Evolutionary conservation across 2,329 filamentous ascomycete species (phyloP), one percentile per base, ranked within the genome.

Genomic region (Aspergillus sp.): DNA sequence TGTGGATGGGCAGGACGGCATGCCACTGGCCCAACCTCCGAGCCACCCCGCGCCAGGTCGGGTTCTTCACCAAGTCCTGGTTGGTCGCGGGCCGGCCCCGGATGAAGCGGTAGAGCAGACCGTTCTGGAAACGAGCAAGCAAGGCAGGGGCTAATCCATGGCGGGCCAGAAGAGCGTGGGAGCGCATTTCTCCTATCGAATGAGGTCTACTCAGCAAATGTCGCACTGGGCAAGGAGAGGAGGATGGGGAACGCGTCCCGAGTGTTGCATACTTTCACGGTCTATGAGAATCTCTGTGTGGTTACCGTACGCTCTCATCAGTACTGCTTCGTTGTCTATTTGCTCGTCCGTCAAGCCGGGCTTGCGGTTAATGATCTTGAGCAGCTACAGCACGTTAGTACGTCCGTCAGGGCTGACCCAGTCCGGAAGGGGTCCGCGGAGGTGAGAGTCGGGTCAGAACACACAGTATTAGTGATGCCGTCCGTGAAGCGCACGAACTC

Each of bases 221-320:
- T 69, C 60, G 67, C 67, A 62, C 58, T 67, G 66, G 69, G 68
- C 64, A 66, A 56, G 49, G 45, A 16, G 42, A 20, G 45, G 45
- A 23, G 38, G 34, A n/a, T 21, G 31, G 32, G 11, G 16, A 16
- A 19, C 45, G n/a, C 20, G 49, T 45, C 36, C 51, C 47, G 36
- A 58, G 55, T 52, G 29, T 50, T 54, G 82, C 80, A 84, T 86
- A 81, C 93, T 87, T 77, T 96, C 89, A 61, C 94, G 88, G 76
- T 99, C 94, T 75, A 99, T 99, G 63, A 99, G 82, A 50, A 97
- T 82, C 68, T 96, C 91, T 61, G 94, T 97, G 58, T 92, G 91
- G 71, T 94, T 87, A 63, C 94, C 94, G 73, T 97, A 99, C 57
- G 94, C 94, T 63, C 94, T 86, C 66, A 99, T 83, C 58, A 99